These are phyloP conservation scores for Xylaria venustula DNA, from an alignment of 495 filamentous ascomycete genomes.

Conservation along the genomic window DNA sequence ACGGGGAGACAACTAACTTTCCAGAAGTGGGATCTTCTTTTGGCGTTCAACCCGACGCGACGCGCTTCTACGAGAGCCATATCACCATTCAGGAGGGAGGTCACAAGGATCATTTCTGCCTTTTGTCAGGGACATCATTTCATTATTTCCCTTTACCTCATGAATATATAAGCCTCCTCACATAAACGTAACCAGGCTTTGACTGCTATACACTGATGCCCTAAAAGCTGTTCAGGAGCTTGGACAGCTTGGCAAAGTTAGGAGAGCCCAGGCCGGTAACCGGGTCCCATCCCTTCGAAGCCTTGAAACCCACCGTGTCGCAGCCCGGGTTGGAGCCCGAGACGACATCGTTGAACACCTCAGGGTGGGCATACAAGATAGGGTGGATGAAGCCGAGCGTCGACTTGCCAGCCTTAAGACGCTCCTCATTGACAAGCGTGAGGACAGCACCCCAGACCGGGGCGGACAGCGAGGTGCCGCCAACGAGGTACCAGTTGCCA, in stretches of 20 bases:
- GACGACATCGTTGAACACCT: slow-evolving; percentile 61
- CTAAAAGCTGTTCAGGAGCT: slow-evolving; percentile 6
- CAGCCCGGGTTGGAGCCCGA: slow-evolving; percentile 62
- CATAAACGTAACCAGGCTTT: no score
- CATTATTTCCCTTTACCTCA: no score
- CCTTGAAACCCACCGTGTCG: slow-evolving; percentile 53
- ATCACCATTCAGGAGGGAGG: no score
- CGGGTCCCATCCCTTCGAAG: slow-evolving; percentile 60
- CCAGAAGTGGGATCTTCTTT: no score
- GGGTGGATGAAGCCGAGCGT: slow-evolving; percentile 51
- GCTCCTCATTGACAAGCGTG: slow-evolving; percentile 63
- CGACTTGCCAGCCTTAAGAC: slow-evolving; percentile 54
- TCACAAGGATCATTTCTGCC: no score
- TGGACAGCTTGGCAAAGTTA: slow-evolving; percentile 11
- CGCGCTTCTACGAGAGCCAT: no score
- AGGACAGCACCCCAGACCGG: slow-evolving; percentile 59
- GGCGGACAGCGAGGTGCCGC: slow-evolving; percentile 59
- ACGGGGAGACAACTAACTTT: no score
- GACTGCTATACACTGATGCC: no score
- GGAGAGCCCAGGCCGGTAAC: slow-evolving; percentile 56
- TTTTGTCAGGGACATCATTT: no score
- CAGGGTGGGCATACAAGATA: slow-evolving; percentile 62
- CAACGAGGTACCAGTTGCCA: slow-evolving; percentile 40
- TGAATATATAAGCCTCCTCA: no score
- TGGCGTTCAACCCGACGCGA: no score